Conservation (phyloP, 2,329 filamentous ascomycete genomes). For the Rugonectria rugulosa region DNA sequence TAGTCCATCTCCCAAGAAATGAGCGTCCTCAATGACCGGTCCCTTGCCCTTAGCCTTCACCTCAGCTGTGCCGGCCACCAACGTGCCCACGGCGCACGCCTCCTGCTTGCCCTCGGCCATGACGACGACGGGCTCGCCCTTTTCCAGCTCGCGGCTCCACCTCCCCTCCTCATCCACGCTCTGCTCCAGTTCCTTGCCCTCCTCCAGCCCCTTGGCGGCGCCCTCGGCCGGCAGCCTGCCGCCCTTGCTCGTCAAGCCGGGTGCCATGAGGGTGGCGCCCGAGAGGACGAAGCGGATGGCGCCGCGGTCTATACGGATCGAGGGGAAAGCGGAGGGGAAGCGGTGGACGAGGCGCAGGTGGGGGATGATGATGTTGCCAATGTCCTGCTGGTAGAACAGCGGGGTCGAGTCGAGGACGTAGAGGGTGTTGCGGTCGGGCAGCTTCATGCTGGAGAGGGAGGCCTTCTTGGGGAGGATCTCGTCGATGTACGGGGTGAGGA, state of each 20-base stretch:
- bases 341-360: constrained; percentile 90
- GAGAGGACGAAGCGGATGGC: constrained; percentile 96
- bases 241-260: constrained; percentile 84
- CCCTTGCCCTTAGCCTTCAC: constrained; percentile 96
- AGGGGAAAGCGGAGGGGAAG: constrained; percentile 85
- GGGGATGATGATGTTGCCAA: constrained; percentile 75
- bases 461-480: constrained; percentile 95
- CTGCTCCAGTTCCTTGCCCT: constrained; percentile 54
- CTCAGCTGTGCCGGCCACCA: constrained; percentile 87
- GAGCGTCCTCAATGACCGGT: constrained; percentile 89
- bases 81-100: constrained; percentile 84
- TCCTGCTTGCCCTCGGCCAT: constrained; percentile 93
- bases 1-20: constrained; percentile 92
- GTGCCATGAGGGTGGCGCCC: constrained; percentile 95
- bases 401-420: constrained; percentile 82
- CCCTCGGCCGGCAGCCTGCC: constrained; percentile 74
- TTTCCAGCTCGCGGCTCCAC: constrained; percentile 73
- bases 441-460: constrained; percentile 88
- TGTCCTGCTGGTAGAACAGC: constrained; percentile 89
- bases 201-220: constrained; percentile 41
- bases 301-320: constrained; percentile 89
- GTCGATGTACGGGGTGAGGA: constrained; percentile 87
- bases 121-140: constrained; percentile 86
- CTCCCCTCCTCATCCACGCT: constrained; percentile 56
- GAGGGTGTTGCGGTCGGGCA: constrained; percentile 88